Percentiles rank a stretch among this genome's conserved stretches.
Conservation (phyloP, 2,329 filamentous ascomycete species). For the Fusarium abutilonis region DNA sequence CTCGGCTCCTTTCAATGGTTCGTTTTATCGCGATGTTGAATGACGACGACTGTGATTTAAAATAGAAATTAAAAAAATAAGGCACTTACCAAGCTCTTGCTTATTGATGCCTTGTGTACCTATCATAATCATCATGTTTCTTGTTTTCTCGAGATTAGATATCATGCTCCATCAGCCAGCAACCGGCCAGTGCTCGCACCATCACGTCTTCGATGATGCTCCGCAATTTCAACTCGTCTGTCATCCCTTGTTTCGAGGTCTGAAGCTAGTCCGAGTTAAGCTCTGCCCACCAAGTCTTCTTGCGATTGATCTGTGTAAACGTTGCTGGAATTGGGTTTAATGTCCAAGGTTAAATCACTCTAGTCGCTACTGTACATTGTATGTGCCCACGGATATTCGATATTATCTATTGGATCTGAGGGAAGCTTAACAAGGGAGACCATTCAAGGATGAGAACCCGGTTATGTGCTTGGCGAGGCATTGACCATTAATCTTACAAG, state of each 20-base stretch:
- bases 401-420: slow-evolving; percentile 19
- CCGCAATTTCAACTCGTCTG: slow-evolving; percentile 15
- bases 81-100: neutral
- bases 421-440: slow-evolving; percentile 14
- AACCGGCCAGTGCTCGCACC: slow-evolving; percentile 31
- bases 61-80: slow-evolving; percentile 6
- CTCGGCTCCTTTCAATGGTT: slow-evolving; percentile 5
- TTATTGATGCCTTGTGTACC: neutral
- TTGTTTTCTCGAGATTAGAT: slow-evolving; percentile 31
- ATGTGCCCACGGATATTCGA: neutral
- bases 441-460: neutral
- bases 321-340: slow-evolving; percentile 16
- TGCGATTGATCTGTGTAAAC: slow-evolving; percentile 9
- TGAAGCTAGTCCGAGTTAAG: slow-evolving; percentile 29
- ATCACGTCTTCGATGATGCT: slow-evolving; percentile 20
- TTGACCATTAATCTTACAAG: slow-evolving; percentile 45
- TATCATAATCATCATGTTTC: slow-evolving; percentile 5
- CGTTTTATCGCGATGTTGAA: slow-evolving; percentile 11
- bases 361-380: neutral
- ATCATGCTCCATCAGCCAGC: slow-evolving; percentile 33
- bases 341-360: slow-evolving; percentile 16
- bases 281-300: slow-evolving; percentile 16
- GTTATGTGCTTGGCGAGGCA: slow-evolving; percentile 34
- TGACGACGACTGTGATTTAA: slow-evolving; percentile 7
- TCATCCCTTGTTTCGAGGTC: slow-evolving; percentile 25